A percentile compares a stretch with the other conserved stretches of the same genome.
Conservation (phyloP, 2,329 filamentous ascomycete genomes). For the Dendrostoma leiphaemia region DNA sequence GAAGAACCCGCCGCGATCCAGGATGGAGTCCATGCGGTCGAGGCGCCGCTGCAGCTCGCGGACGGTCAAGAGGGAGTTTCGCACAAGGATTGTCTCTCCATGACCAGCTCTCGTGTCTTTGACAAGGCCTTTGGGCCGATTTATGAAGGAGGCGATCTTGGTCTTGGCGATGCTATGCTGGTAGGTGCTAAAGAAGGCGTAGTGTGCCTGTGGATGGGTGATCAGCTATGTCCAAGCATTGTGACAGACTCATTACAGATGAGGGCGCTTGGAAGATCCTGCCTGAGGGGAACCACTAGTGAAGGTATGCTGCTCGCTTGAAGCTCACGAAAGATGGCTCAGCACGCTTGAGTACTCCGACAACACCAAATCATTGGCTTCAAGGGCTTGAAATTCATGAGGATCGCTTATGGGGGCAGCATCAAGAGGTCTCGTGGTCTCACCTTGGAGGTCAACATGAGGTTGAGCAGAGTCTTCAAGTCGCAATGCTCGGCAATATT, state of each 20-base stretch:
- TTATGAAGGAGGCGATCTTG: slow-evolving; percentile 3
- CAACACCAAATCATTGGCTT: not conserved
- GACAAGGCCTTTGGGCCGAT: not conserved
- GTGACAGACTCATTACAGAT: no score
- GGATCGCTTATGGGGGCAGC: not conserved
- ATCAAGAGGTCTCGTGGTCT: not conserved
- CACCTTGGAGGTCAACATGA: slow-evolving; percentile 12
- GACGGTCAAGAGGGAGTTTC: slow-evolving; percentile 10
- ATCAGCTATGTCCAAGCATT: no score
- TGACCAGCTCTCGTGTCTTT: slow-evolving; percentile 4
- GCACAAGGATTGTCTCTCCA: slow-evolving; percentile 1
- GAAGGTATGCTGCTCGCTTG: no score
- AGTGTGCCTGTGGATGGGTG: not conserved
- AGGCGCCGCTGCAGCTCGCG: slow-evolving; percentile 13
- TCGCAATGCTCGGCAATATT: slow-evolving; percentile 16
- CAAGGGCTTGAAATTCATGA: not conserved
- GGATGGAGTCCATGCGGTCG: slow-evolving; percentile 10
- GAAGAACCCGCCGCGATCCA: slow-evolving; percentile 13
- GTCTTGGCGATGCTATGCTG: slow-evolving; percentile 9
- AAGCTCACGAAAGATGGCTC: not conserved
- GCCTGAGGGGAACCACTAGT: no score
- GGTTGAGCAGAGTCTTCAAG: slow-evolving; percentile 1
- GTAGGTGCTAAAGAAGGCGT: not conserved
- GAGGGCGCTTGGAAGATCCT: no score
- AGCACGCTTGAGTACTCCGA: not conserved